Base-by-base conservation (phyloP, 2,329 filamentous ascomycete genomes). In the Reticulascus tulasneorum region DNA sequence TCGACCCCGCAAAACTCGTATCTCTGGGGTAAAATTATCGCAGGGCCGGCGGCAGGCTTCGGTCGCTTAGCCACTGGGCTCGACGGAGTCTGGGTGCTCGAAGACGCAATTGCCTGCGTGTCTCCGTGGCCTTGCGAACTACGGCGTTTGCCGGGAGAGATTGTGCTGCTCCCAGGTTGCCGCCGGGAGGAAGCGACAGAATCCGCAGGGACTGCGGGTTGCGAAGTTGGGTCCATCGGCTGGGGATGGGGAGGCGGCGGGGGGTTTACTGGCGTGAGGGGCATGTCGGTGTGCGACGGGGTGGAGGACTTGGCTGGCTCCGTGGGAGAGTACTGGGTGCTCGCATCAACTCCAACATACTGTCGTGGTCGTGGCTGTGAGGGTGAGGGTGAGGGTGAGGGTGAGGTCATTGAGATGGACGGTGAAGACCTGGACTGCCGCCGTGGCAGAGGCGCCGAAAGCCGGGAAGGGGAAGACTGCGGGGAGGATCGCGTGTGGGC, bases 1-100 rank as follows among this genome's bases (percentile, higher is more conserved):
- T 89, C 85, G 8, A 86, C 78, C 24, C 84, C 72, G 57, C 87
- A 94, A 9, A 80, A 67, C 59, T 95, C 88, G 59, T 98, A 98
- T 51, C 75, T 73, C 41, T 75, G 62, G 1, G 93, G 85, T 55
- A 93, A 53, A 8, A 73, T 49, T 53, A 80, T 84, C 25, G 73
- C 64, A 7, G 73, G 67, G 7, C 59, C 62, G 11, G 64, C 59
- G 28, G 72, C 71, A 22, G 71, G 66, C 45, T 67, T 73, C 20
- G 68, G 57, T 27, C 79, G 71, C 54, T 84, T 84, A 6, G 71
- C 61, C 7, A 54, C 47, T 18, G 52, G 47, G 25, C 46, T 40
- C 31, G 46, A 38, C 10, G 45, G 41, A 44, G 55, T 48, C 43
- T 47, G 44, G 19, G 42, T 37, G 25, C 44, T 38, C 23, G 40